Percentiles rank a stretch among this genome's conserved stretches.
Conservation (phyloP, 805 yeast species). For the Zygosaccharomyces siamensis region DNA sequence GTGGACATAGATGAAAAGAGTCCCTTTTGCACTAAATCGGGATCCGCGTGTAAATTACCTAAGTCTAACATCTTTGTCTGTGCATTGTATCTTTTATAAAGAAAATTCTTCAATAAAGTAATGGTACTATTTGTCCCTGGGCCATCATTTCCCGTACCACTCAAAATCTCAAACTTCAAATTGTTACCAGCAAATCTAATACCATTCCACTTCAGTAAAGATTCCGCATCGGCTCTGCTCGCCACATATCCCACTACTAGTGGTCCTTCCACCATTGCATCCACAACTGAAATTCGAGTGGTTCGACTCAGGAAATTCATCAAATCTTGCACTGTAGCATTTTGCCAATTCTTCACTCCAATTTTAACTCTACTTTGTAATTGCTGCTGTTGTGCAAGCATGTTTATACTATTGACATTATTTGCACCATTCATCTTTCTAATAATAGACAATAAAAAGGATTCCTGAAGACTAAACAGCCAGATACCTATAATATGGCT, state of each 20-base stretch:
- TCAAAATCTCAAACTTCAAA: slow-evolving; percentile 46
- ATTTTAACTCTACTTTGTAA: slow-evolving; percentile 42
- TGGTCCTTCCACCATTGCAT: slow-evolving; percentile 52
- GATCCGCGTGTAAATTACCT: slow-evolving; percentile 60
- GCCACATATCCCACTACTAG: slow-evolving; percentile 57
- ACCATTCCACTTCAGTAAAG: slow-evolving; percentile 62
- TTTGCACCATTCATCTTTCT: slow-evolving; percentile 22
- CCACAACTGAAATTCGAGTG: slow-evolving; percentile 49
- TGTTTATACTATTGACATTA: slow-evolving; percentile 26
- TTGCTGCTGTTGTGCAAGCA: slow-evolving; percentile 27
- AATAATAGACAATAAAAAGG: not conserved
- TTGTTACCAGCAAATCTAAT: slow-evolving; percentile 73
- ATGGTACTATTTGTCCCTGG: slow-evolving; percentile 47
- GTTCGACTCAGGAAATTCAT: slow-evolving; percentile 66
- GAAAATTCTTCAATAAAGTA: slow-evolving; percentile 54
- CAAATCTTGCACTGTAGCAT: slow-evolving; percentile 65
- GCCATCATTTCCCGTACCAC: slow-evolving; percentile 15
- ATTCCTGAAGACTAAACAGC: not conserved
- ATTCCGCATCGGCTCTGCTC: slow-evolving; percentile 51
- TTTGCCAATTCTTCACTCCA: slow-evolving; percentile 77
- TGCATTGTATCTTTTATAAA: slow-evolving; percentile 63
- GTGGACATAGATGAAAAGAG: slow-evolving; percentile 57
- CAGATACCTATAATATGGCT: not conserved
- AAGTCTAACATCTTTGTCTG: slow-evolving; percentile 64
- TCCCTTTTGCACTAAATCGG: slow-evolving; percentile 53